Conservation (phyloP, 2,329 filamentous ascomycete species). For the Beauveria australis region DNA sequence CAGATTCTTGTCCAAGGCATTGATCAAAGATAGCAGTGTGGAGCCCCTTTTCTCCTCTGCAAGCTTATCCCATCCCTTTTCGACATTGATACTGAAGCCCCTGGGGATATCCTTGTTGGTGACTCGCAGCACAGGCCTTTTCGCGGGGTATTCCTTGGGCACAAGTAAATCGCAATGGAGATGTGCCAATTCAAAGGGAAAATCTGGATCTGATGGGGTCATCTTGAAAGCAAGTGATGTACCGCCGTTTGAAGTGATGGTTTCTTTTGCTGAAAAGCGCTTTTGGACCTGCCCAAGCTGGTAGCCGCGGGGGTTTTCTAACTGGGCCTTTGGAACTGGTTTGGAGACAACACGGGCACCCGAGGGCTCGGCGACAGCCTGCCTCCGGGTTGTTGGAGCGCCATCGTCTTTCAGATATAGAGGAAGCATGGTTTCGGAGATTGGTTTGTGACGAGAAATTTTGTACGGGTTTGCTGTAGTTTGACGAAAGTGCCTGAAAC, state of each 20-base stretch:
- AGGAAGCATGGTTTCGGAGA: constrained; percentile 29
- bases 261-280: constrained; percentile 49
- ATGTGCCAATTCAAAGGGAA: constrained; percentile 66
- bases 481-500: neutral
- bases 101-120: constrained; percentile 61
- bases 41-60: constrained; percentile 43
- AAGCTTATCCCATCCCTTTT: constrained; percentile 62
- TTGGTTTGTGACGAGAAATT: constrained; percentile 4
- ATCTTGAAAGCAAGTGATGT: constrained; percentile 57
- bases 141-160: constrained; percentile 53
- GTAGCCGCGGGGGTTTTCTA: constrained; percentile 61
- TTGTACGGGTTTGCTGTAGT: constrained; percentile 5
- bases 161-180: constrained; percentile 62
- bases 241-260: constrained; percentile 35
- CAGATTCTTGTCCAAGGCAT: constrained; percentile 63
- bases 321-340: constrained; percentile 57
- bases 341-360: constrained; percentile 49
- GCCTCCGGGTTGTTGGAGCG: constrained; percentile 27
- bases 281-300: constrained; percentile 65
- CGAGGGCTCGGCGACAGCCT: constrained; percentile 38
- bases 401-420: constrained; percentile 22
- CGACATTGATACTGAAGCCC: constrained; percentile 68
- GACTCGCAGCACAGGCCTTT: constrained; percentile 52
- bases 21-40: constrained; percentile 59
- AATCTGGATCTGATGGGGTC: constrained; percentile 71